Base-by-base conservation (phyloP, 768 basidiomycete species). In the Suillus bovinus region DNA sequence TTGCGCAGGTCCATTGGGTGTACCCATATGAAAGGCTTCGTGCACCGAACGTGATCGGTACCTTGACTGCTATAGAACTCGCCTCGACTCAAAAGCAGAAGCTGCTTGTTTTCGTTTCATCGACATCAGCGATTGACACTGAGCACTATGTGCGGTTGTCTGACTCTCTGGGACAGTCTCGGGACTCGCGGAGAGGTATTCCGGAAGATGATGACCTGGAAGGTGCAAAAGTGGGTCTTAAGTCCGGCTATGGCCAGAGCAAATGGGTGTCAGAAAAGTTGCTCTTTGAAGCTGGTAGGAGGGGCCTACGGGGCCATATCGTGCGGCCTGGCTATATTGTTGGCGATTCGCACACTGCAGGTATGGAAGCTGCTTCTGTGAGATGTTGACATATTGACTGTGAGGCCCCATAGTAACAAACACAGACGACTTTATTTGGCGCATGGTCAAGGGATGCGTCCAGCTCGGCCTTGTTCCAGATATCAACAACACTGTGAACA, bases 261-360 rank as follows among this genome's bases (percentile, higher is more conserved):
- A 99, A 99, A 77, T 99, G 97, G 97, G 97, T 99, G 0, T 91
- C 94, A 1, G 97, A 99, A 76, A 96, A 94, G 73, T 76, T 99
- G 9, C 78, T 99, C 34, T 89, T 94, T 68, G 95, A 96, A 70
- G 97, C 96, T 22, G 94, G 92, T 3, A 86, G 82, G 67, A 82
- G 94, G 42, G 97, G 97, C 1, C 76, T 99, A 63, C 80, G 79
- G 8, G 94, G 94, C 1, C 87, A 91, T 67, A 94, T 97, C 64
- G 78, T 99, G 4, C 88, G 97, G 13, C 94, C 97, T 0, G 95
- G 96, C 7, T 99, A 99, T 78, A 88, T 99, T 39, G 93, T 99
- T 42, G 97, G 97, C 36, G 93, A 97, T 75, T 93, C 95, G 13
- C 75, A 76, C 62, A 87, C 89, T 17, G 97, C 93, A 39, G 94